Conservation (phyloP, 1,139 yeast species). For the Diutina sp. region DNA sequence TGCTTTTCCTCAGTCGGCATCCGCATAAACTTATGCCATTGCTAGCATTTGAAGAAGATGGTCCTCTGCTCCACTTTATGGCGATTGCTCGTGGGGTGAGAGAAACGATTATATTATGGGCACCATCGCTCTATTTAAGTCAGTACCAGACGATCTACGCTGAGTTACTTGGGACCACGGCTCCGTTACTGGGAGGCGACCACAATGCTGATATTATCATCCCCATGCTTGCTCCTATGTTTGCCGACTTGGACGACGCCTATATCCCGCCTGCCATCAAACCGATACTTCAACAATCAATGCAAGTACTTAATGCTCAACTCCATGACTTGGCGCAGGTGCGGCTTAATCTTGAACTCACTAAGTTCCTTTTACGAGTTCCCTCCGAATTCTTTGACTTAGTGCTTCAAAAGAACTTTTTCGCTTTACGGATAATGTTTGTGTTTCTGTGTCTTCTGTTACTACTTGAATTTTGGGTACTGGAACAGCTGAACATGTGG, state of each 20-base stretch:
- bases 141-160: conserved; percentile 10
- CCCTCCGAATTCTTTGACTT: conserved; percentile 10
- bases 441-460: conserved; percentile 12
- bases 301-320: conserved; percentile 8
- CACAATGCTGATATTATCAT: background rate
- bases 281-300: conserved; percentile 6
- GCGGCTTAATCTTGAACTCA: conserved; percentile 17
- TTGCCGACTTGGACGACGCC: conserved; percentile 4
- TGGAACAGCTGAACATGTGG: conserved; percentile 14
- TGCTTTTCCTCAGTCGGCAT: conserved; percentile 18
- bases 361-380: conserved; percentile 15
- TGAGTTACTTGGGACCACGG: conserved; percentile 6
- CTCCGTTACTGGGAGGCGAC: background rate
- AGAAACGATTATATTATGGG: background rate
- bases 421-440: conserved; percentile 15
- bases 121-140: conserved; percentile 11
- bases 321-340: conserved; percentile 8
- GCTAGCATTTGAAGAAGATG: conserved; percentile 10
- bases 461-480: conserved; percentile 13
- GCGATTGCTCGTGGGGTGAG: background rate
- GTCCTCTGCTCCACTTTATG: conserved; percentile 5
- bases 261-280: conserved; percentile 7
- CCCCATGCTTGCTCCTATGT: conserved; percentile 5
- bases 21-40: conserved; percentile 19
- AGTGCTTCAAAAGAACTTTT: conserved; percentile 11